A percentile compares a stretch with the other conserved stretches of the same genome.
Evolutionary conservation across 306 rosid species (phyloP).

Genomic region (Fragaria ananassa): DNA sequence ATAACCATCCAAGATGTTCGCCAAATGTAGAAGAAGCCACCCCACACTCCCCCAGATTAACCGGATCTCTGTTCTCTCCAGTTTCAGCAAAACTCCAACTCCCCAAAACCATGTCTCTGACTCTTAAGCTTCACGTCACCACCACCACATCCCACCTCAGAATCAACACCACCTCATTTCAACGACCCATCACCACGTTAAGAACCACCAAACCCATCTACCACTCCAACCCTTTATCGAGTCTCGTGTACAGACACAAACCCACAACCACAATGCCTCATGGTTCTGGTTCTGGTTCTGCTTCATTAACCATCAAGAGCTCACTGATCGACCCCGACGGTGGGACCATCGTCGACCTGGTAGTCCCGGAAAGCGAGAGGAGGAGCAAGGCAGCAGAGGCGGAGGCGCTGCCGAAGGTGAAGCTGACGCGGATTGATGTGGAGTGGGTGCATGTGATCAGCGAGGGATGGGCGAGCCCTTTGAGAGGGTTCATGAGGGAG

Average conservation of each 20-base stretch:
- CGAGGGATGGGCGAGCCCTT: constrained; percentile 97
- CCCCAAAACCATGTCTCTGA: constrained; percentile 52
- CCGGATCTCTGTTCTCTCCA: constrained; percentile 10
- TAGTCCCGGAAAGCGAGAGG: constrained; percentile 57
- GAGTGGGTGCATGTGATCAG: constrained; percentile 94
- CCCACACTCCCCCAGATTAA: constrained; percentile 31
- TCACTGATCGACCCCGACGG: constrained; percentile 93
- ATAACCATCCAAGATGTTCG: constrained; percentile 34
- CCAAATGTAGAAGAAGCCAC: constrained; percentile 26
- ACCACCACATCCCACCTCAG: constrained; percentile 33
- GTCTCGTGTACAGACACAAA: constrained; percentile 1
- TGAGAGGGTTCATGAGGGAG: constrained; percentile 94
- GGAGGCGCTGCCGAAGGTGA: constrained; percentile 55
- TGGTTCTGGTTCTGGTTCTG: not conserved
- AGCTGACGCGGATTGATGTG: constrained; percentile 61
- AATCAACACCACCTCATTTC: constrained; percentile 25
- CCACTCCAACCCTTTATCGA: constrained; percentile 33
- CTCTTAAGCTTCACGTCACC: constrained; percentile 50
- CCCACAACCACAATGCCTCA: constrained; percentile 49
- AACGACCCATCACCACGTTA: constrained; percentile 19
- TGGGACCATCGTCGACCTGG: constrained; percentile 70
- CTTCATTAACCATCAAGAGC: constrained; percentile 40
- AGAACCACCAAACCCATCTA: constrained; percentile 49
- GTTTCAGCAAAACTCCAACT: not conserved
- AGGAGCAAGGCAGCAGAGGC: constrained; percentile 46